phyloP scores from a whole-genome alignment of 257 asterid species.

The Galeopsis tetrahit region DNA sequence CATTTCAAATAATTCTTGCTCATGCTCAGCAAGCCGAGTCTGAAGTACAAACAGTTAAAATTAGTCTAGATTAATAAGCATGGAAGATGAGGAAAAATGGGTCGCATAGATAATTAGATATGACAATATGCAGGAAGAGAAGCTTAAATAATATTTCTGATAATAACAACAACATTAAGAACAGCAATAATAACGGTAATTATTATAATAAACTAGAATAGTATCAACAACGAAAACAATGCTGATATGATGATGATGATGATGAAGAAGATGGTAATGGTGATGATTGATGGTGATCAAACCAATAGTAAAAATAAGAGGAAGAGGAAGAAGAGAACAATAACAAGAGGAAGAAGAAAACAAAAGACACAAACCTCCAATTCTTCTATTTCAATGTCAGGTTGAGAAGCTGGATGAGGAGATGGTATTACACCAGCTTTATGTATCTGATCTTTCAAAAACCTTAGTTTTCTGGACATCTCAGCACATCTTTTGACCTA shows the following conservation, averaged over 20 bases:
- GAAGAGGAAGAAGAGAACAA: background rate
- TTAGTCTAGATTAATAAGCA: slow-evolving; percentile 12
- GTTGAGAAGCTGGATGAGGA: slow-evolving; percentile 74
- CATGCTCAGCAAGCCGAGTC: slow-evolving; percentile 84
- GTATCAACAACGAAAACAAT: background rate
- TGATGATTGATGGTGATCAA: background rate
- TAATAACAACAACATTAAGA: background rate
- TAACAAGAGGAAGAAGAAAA: slow-evolving; percentile 16
- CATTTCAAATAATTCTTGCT: slow-evolving; percentile 95
- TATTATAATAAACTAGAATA: background rate
- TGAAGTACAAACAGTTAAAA: slow-evolving; percentile 37
- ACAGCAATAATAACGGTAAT: background rate
- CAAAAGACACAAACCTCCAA: slow-evolving; percentile 65
- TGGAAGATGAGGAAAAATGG: background rate
- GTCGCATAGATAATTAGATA: background rate
- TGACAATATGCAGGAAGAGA: slow-evolving; percentile 14
- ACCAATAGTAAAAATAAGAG: slow-evolving; percentile 1
- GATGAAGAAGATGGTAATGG: background rate
- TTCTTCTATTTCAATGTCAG: slow-evolving; percentile 91
- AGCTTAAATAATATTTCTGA: slow-evolving; percentile 3
- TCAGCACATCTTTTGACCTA: slow-evolving; percentile 96
- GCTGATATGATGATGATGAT: background rate
- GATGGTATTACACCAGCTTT: slow-evolving; percentile 81
- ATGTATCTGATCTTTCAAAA: slow-evolving; percentile 85
- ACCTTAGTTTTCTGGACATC: slow-evolving; percentile 86